phyloP scores from a whole-genome alignment of 306 rosid species.

The Vicia faba region DNA sequence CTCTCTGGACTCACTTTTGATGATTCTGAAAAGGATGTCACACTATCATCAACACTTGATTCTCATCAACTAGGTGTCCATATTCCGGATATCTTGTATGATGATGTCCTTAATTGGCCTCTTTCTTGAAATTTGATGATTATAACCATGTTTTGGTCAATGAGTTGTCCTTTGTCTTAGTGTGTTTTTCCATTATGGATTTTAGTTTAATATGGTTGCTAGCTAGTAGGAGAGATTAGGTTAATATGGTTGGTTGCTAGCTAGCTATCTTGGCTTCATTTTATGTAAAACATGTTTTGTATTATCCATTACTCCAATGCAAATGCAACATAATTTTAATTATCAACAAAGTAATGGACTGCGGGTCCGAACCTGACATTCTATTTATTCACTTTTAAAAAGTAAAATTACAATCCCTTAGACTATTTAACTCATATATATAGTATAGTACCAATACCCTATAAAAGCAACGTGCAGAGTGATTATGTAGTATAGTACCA shows the following conservation, averaged over 20 bases:
- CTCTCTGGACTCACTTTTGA: slow-evolving; percentile 39
- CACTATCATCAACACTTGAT: slow-evolving; percentile 37
- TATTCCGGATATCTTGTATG: slow-evolving; percentile 30
- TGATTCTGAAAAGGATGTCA: slow-evolving; percentile 1
- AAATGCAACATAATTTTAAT: neutral
- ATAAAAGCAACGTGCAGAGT: too few relatives aligned
- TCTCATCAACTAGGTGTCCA: slow-evolving; percentile 17
- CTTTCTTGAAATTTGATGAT: slow-evolving; percentile 11
- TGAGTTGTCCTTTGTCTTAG: neutral
- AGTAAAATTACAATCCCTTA: too few relatives aligned
- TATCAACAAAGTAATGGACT: neutral
- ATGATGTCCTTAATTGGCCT: slow-evolving; percentile 5
- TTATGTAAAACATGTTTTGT: slow-evolving; percentile 9
- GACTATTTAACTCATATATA: too few relatives aligned
- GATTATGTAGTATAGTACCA: neutral
- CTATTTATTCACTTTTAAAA: too few relatives aligned
- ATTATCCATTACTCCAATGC: neutral
- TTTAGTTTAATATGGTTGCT: neutral
- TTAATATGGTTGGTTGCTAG: neutral
- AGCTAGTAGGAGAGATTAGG: neutral
- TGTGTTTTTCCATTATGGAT: neutral
- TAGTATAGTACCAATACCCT: too few relatives aligned
- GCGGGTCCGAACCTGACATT: too few relatives aligned
- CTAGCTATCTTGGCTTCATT: neutral
- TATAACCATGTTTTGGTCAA: slow-evolving; percentile 1